Evolutionary conservation across 768 basidiomycete species (phyloP).

Genomic region (Gyrodon lividus): DNA sequence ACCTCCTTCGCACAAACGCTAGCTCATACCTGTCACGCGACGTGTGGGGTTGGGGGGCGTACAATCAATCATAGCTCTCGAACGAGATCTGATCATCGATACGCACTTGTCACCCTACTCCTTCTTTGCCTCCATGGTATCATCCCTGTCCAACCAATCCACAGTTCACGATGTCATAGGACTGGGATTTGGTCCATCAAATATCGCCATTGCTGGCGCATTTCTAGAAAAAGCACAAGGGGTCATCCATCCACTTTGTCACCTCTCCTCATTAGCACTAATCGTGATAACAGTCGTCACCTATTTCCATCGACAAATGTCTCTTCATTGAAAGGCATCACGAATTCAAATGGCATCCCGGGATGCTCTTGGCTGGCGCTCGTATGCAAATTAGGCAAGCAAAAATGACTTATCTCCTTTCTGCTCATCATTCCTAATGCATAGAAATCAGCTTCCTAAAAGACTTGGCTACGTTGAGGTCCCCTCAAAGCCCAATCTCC

Average conservation of each 20-base stretch:
- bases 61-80: too few relatives aligned
- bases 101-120: neutral
- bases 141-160: neutral
- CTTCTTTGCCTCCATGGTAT: neutral
- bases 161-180: conserved; percentile 45
- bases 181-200: conserved; percentile 53
- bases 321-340: conserved; percentile 51
- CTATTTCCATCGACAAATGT: conserved; percentile 27
- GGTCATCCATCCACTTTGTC: conserved; percentile 9
- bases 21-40: too few relatives aligned
- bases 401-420: neutral
- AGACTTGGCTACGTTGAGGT: conserved; percentile 53
- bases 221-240: conserved; percentile 43
- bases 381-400: conserved; percentile 53
- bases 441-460: conserved; percentile 43
- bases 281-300: conserved; percentile 6
- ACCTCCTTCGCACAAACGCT: too few relatives aligned
- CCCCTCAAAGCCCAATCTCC: conserved; percentile 49
- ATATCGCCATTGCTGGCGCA: conserved; percentile 50
- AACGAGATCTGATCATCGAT: conserved; percentile 8
- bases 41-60: too few relatives aligned
- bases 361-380: conserved; percentile 51
- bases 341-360: conserved; percentile 54
- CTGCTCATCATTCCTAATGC: conserved; percentile 5
- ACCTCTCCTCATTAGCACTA: neutral